Evolutionary conservation across 2,329 filamentous ascomycete genomes (phyloP), one percentile per base, ranked within the genome.

Genomic region (Cordyceps fumosorosea): DNA sequence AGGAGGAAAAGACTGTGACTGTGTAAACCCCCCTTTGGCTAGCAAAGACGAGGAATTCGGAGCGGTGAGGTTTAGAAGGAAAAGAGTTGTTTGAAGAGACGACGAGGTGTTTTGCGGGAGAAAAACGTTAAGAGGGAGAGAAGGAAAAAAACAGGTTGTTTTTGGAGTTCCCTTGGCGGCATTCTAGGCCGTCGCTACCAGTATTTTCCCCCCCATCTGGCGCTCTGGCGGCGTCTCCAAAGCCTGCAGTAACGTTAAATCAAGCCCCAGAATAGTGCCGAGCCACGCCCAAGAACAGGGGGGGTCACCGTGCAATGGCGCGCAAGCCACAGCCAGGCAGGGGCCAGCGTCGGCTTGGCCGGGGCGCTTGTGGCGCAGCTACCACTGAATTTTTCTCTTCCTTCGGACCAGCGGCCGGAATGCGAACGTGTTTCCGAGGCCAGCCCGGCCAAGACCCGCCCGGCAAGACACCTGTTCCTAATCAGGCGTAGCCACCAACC

Each of bases 401-500:
- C 51, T 44, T 63, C 65, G 65, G 64, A 60, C 50, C 20, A 63
- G 59, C 56, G 53, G 16, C 56, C 66, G 66, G 66, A 67, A 64
- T 66, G 64, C 66, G 66, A 67, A 61, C 62, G 57, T 64, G 62
- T 61, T 60, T 60, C 57, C 62, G 62, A 64, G 60, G 32, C 44
- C 18, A 51, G 53, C 44, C 32, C 12, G 16, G n/a, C 20, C 32
- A 54, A 42, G 40, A n/a, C 58, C 45, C 32, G 58, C 40, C 20
- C n/a, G 45, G 56, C 56, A 12, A 58, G 29, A 47, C 32, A 42
- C 20, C 24, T 57, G 40, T 44, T 44, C 40, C 40, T 44, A n/a
- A 44, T 44, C 16, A 42, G 40, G 40, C 40, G 16, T 42, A 42
- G 40, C 18, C 14, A 16, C 14, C 40, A n/a, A n/a, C 40, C 14